phyloP scores from a whole-genome alignment of 371 early-diverging fungal species.

The Blastocladiella emersonii region DNA sequence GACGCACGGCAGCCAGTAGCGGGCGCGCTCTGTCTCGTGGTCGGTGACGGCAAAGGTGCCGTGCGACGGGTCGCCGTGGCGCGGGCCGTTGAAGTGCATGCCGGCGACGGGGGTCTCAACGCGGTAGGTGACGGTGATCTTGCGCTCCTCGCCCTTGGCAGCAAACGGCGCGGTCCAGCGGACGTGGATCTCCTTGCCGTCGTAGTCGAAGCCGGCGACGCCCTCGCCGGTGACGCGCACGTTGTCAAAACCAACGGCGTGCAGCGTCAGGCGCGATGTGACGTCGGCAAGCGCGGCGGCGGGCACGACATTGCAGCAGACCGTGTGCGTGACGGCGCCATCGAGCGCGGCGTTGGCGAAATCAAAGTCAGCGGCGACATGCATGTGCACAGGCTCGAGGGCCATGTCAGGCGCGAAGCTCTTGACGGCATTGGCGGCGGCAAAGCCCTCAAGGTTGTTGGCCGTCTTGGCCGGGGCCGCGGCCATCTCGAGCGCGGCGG shows the following conservation, averaged over 20 bases:
- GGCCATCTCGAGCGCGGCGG: too few species aligned
- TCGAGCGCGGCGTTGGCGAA: too few species aligned
- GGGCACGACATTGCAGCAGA: too few species aligned
- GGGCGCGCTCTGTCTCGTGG: constrained; percentile 30
- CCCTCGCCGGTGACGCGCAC: constrained; percentile 18
- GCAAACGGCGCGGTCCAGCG: constrained; percentile 14
- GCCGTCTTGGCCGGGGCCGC: too few species aligned
- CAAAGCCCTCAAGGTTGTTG: too few species aligned
- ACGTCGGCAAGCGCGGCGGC: too few species aligned
- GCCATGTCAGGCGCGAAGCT: too few species aligned
- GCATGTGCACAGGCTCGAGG: too few species aligned
- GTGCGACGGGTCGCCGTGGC: background rate
- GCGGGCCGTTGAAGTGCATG: constrained; percentile 16
- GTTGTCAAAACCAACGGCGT: constrained; percentile 23
- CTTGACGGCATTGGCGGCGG: too few species aligned
- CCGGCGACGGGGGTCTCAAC: constrained; percentile 27
- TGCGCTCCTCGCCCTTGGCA: constrained; percentile 7
- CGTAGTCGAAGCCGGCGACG: constrained; percentile 17
- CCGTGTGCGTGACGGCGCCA: too few species aligned
- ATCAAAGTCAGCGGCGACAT: too few species aligned
- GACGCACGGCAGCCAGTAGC: constrained; percentile 46
- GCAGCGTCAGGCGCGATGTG: constrained; percentile 16
- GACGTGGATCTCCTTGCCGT: constrained; percentile 24
- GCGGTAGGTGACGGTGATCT: constrained; percentile 22
- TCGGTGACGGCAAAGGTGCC: constrained; percentile 17